phyloP scores from a whole-genome alignment of 345 rosid genomes.

The Laguncularia racemosa region DNA sequence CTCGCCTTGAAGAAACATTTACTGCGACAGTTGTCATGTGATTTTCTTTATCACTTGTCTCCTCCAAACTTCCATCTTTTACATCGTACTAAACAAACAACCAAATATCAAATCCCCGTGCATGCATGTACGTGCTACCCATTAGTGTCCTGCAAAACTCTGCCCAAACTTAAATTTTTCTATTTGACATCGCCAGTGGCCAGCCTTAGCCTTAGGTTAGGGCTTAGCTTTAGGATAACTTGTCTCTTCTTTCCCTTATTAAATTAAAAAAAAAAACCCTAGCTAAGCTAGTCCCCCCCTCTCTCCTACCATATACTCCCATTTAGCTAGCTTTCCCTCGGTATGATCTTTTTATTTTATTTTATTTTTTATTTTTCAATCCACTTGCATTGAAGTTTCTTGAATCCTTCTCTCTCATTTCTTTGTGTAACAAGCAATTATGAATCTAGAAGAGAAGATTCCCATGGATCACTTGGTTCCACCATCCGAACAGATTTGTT shows the following conservation, averaged over 20 bases:
- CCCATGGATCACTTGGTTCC: conserved; percentile 44
- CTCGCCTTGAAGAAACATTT: too few relatives aligned
- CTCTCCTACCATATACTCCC: too few relatives aligned
- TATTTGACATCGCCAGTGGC: neutral
- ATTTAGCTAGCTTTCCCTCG: too few relatives aligned
- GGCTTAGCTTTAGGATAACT: too few relatives aligned
- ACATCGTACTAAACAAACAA: conserved; percentile 60
- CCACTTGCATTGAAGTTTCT: too few relatives aligned
- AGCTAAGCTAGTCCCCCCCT: too few relatives aligned
- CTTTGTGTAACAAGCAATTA: conserved; percentile 39
- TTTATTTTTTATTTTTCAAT: too few relatives aligned
- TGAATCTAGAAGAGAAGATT: conserved; percentile 43
- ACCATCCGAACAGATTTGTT: conserved; percentile 82
- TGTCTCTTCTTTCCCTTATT: neutral
- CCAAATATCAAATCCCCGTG: conserved; percentile 21
- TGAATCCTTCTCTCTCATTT: conserved; percentile 1
- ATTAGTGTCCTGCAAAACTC: neutral
- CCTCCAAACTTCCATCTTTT: conserved; percentile 57
- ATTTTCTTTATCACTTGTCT: conserved; percentile 45
- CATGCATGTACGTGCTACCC: conserved; percentile 14
- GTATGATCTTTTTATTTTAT: too few relatives aligned
- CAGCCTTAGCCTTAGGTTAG: too few relatives aligned
- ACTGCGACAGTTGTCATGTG: conserved; percentile 37
- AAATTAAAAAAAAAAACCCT: neutral
- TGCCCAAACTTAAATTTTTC: neutral